Percentiles rank a stretch among this genome's conserved stretches.
phyloP scores from a whole-genome alignment of 306 rosid species.

The Citrullus amarus region DNA sequence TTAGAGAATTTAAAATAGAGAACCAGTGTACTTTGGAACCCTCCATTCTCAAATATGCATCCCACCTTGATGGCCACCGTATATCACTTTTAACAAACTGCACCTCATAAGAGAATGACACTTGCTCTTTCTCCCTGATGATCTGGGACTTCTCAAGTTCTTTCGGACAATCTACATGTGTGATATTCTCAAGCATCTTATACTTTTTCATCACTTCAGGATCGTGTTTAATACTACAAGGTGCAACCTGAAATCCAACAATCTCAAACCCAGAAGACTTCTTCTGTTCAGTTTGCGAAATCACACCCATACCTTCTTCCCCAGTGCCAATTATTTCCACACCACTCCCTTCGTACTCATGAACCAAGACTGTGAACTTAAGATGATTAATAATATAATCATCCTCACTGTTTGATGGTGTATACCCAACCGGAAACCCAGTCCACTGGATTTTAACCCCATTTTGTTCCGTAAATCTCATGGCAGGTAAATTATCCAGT shows the following conservation, averaged over 20 bases:
- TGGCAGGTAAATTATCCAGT: constrained; percentile 82
- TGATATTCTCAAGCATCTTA: constrained; percentile 26
- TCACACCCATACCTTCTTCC: constrained; percentile 81
- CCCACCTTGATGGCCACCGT: constrained; percentile 98
- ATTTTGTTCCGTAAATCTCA: constrained; percentile 72
- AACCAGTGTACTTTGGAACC: constrained; percentile 97
- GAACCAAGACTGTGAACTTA: constrained; percentile 73
- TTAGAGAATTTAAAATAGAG: constrained; percentile 49
- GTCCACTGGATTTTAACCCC: constrained; percentile 86
- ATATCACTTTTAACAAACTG: constrained; percentile 72
- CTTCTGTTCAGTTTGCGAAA: constrained; percentile 56
- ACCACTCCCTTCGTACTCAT: constrained; percentile 78
- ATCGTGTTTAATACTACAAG: constrained; percentile 60
- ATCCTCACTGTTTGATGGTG: constrained; percentile 40
- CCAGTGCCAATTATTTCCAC: constrained; percentile 82
- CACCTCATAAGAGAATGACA: constrained; percentile 84
- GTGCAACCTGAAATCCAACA: constrained; percentile 85
- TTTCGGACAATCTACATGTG: constrained; percentile 37
- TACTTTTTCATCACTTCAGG: constrained; percentile 45
- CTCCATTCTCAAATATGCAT: constrained; percentile 93
- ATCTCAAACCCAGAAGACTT: constrained; percentile 81
- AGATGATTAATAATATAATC: constrained; percentile 90
- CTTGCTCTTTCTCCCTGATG: constrained; percentile 61
- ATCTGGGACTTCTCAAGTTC: constrained; percentile 62
- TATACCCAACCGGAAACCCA: constrained; percentile 82